These are phyloP conservation scores for Coffea humblotiana DNA, from an alignment of 305 asterid genomes.

Conservation along the genomic window DNA sequence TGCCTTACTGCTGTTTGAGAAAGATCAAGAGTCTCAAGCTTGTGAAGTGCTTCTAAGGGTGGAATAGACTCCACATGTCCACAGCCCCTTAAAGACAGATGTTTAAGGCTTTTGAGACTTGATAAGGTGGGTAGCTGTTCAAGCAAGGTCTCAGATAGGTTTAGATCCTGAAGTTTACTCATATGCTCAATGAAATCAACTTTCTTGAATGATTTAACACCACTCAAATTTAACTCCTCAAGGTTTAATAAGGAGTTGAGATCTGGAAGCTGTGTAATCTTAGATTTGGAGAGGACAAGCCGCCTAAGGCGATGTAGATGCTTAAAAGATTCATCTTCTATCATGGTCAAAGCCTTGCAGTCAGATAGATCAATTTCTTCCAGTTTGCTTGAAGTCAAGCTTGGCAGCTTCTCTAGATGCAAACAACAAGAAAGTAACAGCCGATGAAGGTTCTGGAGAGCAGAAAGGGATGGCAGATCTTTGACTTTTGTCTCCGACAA, in stretches of 20 bases:
- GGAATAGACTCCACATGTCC: background rate
- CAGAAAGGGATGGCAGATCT: constrained; percentile 22
- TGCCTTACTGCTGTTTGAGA: constrained; percentile 14
- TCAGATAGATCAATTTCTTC: constrained; percentile 43
- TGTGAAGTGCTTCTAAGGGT: constrained; percentile 6
- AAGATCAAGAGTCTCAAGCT: constrained; percentile 24
- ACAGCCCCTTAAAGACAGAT: constrained; percentile 34
- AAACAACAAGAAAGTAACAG: constrained; percentile 26
- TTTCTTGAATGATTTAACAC: background rate
- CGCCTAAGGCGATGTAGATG: constrained; percentile 21
- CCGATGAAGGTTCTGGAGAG: constrained; percentile 26
- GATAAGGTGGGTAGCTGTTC: constrained; percentile 32
- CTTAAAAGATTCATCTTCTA: constrained; percentile 26
- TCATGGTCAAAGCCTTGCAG: constrained; percentile 24
- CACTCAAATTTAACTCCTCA: constrained; percentile 16
- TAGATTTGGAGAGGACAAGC: constrained; percentile 10
- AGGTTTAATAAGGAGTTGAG: constrained; percentile 9
- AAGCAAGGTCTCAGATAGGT: constrained; percentile 30
- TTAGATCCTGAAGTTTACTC: constrained; percentile 27
- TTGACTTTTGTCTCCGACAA: constrained; percentile 33
- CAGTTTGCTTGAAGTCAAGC: constrained; percentile 24
- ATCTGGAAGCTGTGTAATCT: constrained; percentile 11
- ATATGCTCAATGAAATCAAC: constrained; percentile 10
- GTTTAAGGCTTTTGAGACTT: constrained; percentile 26
- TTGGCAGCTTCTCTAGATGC: constrained; percentile 25